phyloP scores from a whole-genome alignment of 139 green algal genomes.

The Limnomonas spitsbergensis region DNA sequence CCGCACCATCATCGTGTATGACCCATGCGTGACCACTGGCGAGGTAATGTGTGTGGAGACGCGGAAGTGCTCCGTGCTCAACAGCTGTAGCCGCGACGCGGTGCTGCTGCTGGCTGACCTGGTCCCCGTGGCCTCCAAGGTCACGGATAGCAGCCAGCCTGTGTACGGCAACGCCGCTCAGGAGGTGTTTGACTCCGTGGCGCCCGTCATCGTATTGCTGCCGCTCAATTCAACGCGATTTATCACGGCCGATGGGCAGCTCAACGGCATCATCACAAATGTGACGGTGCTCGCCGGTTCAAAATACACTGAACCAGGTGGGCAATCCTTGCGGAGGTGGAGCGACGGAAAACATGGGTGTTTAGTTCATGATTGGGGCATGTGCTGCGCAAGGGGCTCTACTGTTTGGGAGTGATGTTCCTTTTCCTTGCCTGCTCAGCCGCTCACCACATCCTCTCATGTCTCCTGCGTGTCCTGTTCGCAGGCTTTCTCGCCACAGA shows the following conservation, averaged over 20 bases:
- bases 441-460: too few species aligned
- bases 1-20: conserved; percentile 22
- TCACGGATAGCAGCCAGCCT: not conserved
- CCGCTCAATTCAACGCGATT: conserved; percentile 5
- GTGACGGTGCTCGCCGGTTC: conserved; percentile 6
- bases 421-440: too few species aligned
- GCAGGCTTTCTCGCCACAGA: not conserved
- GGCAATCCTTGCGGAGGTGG: not conserved
- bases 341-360: not conserved
- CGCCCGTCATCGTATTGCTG: conserved; percentile 14
- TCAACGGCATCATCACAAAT: conserved; percentile 25
- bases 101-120: not conserved
- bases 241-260: not conserved
- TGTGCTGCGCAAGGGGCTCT: too few species aligned
- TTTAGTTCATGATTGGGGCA: too few species aligned
- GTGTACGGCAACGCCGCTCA: not conserved
- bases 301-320: not conserved
- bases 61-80: conserved; percentile 22
- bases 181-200: not conserved
- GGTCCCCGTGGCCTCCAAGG: too few species aligned
- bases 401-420: too few species aligned
- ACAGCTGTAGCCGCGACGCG: not conserved
- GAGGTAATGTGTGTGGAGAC: conserved; percentile 25
- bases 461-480: not conserved
- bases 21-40: conserved; percentile 21